Base-by-base conservation (phyloP, 2,329 filamentous ascomycete species). In the Trichoderma semiorbis region DNA sequence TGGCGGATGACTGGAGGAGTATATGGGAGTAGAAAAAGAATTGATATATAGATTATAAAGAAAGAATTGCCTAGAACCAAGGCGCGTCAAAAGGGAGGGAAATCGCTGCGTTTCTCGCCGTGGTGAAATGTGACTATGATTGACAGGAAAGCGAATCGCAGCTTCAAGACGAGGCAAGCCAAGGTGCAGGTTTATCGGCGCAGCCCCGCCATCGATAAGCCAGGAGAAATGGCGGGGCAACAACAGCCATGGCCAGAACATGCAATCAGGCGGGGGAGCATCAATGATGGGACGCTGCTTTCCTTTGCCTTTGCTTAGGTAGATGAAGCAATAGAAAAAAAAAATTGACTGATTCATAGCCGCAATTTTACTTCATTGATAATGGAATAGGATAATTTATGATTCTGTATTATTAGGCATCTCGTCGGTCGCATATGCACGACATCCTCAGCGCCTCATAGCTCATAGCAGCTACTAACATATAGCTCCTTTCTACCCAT, bases 401-500 rank as follows among this genome's bases (percentile, higher is more conserved):
- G 24, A 2, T 2, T 53, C 5, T 24, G 47, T 4, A 53, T 53
- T 2, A 24, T 2, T 21, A 5, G 21, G 47, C n/a, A 53, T 53
- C 47, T 24, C 21, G 47, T 53, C 21, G 21, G 11, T 24, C 47
- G 47, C 47, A 2, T 21, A 1, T 50, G 8, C 18, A 21, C 43
- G 0, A 50, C 16, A 0, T 26, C 0, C 1, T 26, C 10, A 8
- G 5, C 34, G 0, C 53, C 12, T 18, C 66, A 39, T 18, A 47
- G 26, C 55, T 21, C n/a, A 24, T 53, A 53, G 21, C 10, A 53
- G 18, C 47, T 14, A 50, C 18, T 47, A 50, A 24, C 47, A 53
- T 50, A 12, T 11, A 24, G n/a, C 47, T 32, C 28, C 5, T 3
- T 26, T 26, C 28, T 79, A 89, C 26, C 87, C 87, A 75, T 89